These are phyloP conservation scores for Collybiopsis luxurians DNA, from an alignment of 768 basidiomycete genomes.

Conservation along the genomic window DNA sequence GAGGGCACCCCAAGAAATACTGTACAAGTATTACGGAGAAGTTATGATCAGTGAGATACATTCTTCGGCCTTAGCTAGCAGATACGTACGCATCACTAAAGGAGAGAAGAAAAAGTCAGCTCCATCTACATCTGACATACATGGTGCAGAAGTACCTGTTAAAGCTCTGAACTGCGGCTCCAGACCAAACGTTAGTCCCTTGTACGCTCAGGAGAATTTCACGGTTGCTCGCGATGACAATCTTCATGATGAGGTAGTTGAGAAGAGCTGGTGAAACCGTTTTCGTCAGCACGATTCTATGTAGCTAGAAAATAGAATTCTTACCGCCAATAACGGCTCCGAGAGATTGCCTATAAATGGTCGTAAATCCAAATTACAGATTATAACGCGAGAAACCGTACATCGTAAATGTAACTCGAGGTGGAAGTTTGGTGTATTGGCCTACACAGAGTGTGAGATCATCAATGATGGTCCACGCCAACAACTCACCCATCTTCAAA, in stretches of 20 bases:
- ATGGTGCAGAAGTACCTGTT: slow-evolving; percentile 9
- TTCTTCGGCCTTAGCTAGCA: too few species aligned
- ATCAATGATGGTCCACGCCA: background rate
- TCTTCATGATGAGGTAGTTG: slow-evolving; percentile 52
- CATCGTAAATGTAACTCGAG: slow-evolving; percentile 8
- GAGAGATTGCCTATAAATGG: slow-evolving; percentile 11
- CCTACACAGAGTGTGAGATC: background rate
- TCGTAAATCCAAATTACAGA: background rate
- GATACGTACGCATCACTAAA: slow-evolving; percentile 10
- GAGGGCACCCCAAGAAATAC: slow-evolving; percentile 38
- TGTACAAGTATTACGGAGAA: slow-evolving; percentile 8
- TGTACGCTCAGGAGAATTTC: slow-evolving; percentile 51
- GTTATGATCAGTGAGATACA: background rate
- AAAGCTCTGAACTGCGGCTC: slow-evolving; percentile 11
- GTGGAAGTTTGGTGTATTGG: slow-evolving; percentile 12
- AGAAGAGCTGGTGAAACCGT: slow-evolving; percentile 1
- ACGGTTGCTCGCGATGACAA: slow-evolving; percentile 49
- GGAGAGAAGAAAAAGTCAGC: background rate
- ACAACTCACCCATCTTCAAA: slow-evolving; percentile 16
- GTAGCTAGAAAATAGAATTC: slow-evolving; percentile 1
- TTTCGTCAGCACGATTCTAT: background rate
- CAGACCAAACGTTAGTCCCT: slow-evolving; percentile 51
- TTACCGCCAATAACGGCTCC: slow-evolving; percentile 41
- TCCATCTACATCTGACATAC: background rate
- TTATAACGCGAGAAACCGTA: background rate